A percentile compares a stretch with the other conserved stretches of the same genome.
These are phyloP conservation scores for Ascochyta clinopodiicola DNA, from an alignment of 2,329 filamentous ascomycete species.

Conservation along the genomic window DNA sequence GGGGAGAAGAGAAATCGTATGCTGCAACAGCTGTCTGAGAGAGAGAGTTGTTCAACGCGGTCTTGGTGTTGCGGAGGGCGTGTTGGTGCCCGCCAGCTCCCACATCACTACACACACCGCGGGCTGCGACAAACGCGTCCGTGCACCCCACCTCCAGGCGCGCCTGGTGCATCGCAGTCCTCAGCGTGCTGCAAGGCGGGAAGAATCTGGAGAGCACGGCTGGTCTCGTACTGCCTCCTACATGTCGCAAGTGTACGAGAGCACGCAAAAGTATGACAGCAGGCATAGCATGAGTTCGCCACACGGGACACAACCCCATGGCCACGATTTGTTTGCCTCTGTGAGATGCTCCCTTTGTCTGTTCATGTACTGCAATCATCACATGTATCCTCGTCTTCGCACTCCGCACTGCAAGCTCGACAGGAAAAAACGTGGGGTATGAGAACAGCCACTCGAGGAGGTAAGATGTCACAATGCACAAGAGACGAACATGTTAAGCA, in stretches of 20 bases:
- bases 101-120: not conserved
- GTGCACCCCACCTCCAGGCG: slow-evolving; percentile 1
- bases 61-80: not conserved
- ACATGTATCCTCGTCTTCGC: not conserved
- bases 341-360: not conserved
- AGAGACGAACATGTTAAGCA: slow-evolving; percentile 19
- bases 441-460: not conserved
- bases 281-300: not conserved
- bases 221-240: not conserved
- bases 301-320: not conserved
- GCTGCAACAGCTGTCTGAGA: not conserved
- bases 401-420: not conserved
- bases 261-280: not conserved
- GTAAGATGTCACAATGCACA: slow-evolving; percentile 9
- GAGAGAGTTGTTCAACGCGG: not conserved
- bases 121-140: not conserved
- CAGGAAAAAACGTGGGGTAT: not conserved
- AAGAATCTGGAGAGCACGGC: too few species aligned
- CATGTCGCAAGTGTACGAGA: not conserved
- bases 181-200: not conserved
- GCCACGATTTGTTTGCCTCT: not conserved
- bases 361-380: not conserved
- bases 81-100: not conserved
- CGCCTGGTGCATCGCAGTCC: not conserved
- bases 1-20: not conserved